phyloP scores from a whole-genome alignment of 352 stramenopile genomes.

The Saprolegnia parasitica region DNA sequence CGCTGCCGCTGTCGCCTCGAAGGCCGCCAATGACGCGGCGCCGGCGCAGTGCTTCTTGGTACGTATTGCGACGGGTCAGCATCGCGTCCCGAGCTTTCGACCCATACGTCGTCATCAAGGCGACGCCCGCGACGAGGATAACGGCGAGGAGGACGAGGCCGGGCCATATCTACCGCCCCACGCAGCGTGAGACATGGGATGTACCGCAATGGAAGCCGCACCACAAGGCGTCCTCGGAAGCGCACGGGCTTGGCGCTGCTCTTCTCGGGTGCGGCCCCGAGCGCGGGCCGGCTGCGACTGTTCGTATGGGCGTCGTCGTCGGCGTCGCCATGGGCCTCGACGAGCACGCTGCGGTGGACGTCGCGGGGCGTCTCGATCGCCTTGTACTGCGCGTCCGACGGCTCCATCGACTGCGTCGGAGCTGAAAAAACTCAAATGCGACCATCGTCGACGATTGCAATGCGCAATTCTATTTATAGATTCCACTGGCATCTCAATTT shows the following conservation, averaged over 20 bases:
- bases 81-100: conserved; percentile 30
- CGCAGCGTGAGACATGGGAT: not conserved
- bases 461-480: not conserved
- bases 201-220: not conserved
- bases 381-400: not conserved
- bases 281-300: not conserved
- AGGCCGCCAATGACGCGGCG: conserved; percentile 30
- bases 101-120: conserved; percentile 33
- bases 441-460: not conserved
- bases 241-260: not conserved
- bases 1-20: conserved; percentile 3
- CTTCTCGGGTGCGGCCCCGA: not conserved
- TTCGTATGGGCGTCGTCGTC: not conserved
- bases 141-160: conserved; percentile 33
- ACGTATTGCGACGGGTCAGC: conserved; percentile 21
- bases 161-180: conserved; percentile 33
- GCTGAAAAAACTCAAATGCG: not conserved
- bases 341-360: not conserved
- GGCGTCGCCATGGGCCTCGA: not conserved
- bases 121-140: conserved; percentile 16
- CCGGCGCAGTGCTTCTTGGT: conserved; percentile 31
- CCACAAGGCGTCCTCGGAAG: not conserved
- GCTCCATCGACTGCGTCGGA: not conserved
- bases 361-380: not conserved
- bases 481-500: not conserved